Percentiles rank a stretch among this genome's conserved stretches.
phyloP scores from a whole-genome alignment of 2,329 filamentous ascomycete species.

The Aspergillus tamarii region DNA sequence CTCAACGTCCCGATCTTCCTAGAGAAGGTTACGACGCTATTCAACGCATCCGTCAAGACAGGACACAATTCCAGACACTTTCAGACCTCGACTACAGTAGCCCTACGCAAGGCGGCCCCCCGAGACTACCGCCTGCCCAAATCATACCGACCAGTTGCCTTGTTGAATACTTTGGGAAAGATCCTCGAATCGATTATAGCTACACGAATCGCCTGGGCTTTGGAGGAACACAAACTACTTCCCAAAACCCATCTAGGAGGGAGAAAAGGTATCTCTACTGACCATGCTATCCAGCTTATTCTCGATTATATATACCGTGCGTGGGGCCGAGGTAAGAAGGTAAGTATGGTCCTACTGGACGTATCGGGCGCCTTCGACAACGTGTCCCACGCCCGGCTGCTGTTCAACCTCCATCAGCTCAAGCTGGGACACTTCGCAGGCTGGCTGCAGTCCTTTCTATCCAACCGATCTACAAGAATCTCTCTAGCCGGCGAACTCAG shows the following conservation, averaged over 20 bases:
- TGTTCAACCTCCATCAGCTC: constrained; percentile 6
- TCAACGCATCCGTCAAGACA: constrained; percentile 5
- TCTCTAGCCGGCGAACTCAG: constrained; percentile 4
- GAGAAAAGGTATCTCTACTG: constrained; percentile 15
- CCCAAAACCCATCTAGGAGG: constrained; percentile 15
- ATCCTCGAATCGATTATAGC: constrained; percentile 16
- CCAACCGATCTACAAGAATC: neutral
- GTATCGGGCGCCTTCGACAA: constrained; percentile 14
- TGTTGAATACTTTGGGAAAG: constrained; percentile 21
- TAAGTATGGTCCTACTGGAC: constrained; percentile 17
- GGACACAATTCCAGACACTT: constrained; percentile 13
- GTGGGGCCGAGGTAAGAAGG: constrained; percentile 2
- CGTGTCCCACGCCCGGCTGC: too few relatives aligned
- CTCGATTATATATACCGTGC: constrained; percentile 7
- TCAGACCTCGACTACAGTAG: constrained; percentile 9
- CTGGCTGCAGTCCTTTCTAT: constrained; percentile 7
- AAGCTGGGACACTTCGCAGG: neutral
- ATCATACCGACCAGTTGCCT: constrained; percentile 19
- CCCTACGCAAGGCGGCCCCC: constrained; percentile 7
- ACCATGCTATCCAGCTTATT: constrained; percentile 19
- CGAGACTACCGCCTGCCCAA: constrained; percentile 16
- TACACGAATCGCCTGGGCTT: constrained; percentile 7
- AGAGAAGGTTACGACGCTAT: neutral
- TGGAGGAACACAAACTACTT: constrained; percentile 13
- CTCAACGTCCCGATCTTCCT: neutral